phyloP scores from a whole-genome alignment of 78 protist species.

The Dictyostelium firmibasis region DNA sequence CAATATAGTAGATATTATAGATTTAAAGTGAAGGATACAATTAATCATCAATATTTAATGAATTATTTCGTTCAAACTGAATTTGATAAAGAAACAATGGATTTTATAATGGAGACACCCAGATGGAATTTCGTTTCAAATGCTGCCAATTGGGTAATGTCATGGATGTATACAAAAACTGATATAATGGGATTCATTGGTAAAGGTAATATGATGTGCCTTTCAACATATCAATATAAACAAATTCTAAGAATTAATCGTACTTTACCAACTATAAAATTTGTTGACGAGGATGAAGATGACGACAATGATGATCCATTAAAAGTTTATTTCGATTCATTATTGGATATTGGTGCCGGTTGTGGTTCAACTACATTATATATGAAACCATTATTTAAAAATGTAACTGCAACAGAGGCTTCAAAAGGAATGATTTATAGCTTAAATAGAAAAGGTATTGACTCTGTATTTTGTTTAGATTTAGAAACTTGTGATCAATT shows the following conservation, averaged over 20 bases:
- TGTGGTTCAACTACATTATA: slow-evolving; percentile 62
- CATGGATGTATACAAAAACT: slow-evolving; percentile 49
- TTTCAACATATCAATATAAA: slow-evolving; percentile 51
- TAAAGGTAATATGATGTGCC: slow-evolving; percentile 78
- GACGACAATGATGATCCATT: not conserved
- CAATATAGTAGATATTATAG: slow-evolving; percentile 34
- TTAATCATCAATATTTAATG: not conserved
- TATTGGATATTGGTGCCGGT: slow-evolving; percentile 84
- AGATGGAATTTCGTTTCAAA: slow-evolving; percentile 48
- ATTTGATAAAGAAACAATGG: slow-evolving; percentile 29
- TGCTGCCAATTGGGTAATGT: slow-evolving; percentile 25
- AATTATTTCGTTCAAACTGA: not conserved
- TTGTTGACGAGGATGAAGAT: not conserved
- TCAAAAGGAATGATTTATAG: slow-evolving; percentile 65
- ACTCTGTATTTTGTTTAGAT: slow-evolving; percentile 11
- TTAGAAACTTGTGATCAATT: not conserved
- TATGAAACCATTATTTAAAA: slow-evolving; percentile 38
- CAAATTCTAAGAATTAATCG: not conserved
- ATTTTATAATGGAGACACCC: slow-evolving; percentile 51
- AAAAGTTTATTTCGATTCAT: not conserved
- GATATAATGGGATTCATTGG: slow-evolving; percentile 65
- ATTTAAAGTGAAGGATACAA: not conserved
- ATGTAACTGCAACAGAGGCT: slow-evolving; percentile 69
- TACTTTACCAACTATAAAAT: not conserved
- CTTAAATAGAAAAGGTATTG: slow-evolving; percentile 28